phyloP scores from a whole-genome alignment of 495 filamentous ascomycete species.

The Extremus antarcticus region DNA sequence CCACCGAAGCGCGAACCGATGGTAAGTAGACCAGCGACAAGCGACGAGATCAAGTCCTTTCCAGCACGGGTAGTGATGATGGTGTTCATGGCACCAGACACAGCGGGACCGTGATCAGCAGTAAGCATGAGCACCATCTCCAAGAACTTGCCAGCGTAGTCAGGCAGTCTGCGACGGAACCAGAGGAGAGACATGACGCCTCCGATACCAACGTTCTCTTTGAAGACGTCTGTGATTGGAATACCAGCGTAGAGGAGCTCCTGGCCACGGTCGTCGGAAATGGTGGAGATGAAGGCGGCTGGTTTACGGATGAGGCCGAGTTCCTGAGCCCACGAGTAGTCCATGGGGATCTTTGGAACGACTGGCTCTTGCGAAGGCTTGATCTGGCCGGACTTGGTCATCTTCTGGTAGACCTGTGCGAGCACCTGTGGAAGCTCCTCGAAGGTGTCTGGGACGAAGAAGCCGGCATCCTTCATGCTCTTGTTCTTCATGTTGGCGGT shows the following conservation, averaged over 20 bases:
- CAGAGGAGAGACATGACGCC: conserved; percentile 99
- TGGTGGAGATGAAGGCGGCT: conserved; percentile 98
- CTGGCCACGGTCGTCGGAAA: conserved; percentile 98
- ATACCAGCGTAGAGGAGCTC: conserved; percentile 98
- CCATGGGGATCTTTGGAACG: conserved; percentile 97
- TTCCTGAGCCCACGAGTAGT: conserved; percentile 99
- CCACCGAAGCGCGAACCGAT: conserved; percentile 98
- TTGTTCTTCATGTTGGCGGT: conserved; percentile 94
- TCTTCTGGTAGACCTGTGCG: conserved; percentile 67
- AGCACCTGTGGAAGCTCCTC: conserved; percentile 81
- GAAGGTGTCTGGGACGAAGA: conserved; percentile 91
- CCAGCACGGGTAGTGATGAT: conserved; percentile 98
- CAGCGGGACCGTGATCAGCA: conserved; percentile 95
- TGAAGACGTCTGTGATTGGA: conserved; percentile 99
- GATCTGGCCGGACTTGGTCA: conserved; percentile 74
- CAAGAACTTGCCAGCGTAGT: conserved; percentile 95
- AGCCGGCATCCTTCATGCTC: conserved; percentile 86
- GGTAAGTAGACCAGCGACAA: conserved; percentile 93
- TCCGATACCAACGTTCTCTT: conserved; percentile 94
- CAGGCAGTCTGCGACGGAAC: conserved; percentile 96
- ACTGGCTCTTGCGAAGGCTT: conserved; percentile 77
- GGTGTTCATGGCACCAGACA: conserved; percentile 99
- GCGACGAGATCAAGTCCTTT: conserved; percentile 91
- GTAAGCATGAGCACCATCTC: conserved; percentile 99
- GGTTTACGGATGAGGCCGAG: conserved; percentile 98